Conservation (phyloP, 2,329 filamentous ascomycete genomes). For the Fusarium brachygibbosum region DNA sequence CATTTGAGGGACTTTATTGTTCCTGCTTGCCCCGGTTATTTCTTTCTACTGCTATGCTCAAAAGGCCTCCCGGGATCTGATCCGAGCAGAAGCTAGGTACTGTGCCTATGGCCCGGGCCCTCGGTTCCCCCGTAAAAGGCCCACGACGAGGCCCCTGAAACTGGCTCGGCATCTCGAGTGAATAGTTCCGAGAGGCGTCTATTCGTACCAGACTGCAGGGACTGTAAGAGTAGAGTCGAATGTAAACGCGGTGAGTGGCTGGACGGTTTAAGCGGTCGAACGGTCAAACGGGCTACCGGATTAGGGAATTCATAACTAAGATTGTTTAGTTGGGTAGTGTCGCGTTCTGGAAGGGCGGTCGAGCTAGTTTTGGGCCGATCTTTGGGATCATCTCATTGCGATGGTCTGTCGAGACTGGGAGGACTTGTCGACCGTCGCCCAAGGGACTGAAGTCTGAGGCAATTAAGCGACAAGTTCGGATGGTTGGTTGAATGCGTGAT, state of each 20-base stretch:
- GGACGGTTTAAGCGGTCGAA: conserved; percentile 21
- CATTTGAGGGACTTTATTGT: conserved; percentile 39
- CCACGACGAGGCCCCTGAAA: conserved; percentile 32
- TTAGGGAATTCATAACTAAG: conserved; percentile 27
- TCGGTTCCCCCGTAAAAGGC: conserved; percentile 36
- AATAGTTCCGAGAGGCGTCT: conserved; percentile 8
- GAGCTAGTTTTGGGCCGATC: conserved; percentile 26
- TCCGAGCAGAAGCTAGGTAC: conserved; percentile 10
- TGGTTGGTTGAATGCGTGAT: conserved; percentile 1
- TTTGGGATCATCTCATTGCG: conserved; percentile 28
- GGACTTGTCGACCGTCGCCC: not conserved
- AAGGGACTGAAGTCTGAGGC: conserved; percentile 3
- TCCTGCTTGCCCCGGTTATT: conserved; percentile 15
- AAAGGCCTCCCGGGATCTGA: conserved; percentile 16
- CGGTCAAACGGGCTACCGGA: conserved; percentile 33
- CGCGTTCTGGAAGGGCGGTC: conserved; percentile 44
- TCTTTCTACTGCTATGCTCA: not conserved
- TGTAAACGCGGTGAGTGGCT: conserved; percentile 23
- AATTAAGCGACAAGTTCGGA: conserved; percentile 19
- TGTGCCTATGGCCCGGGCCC: conserved; percentile 20
- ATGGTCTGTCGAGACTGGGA: conserved; percentile 1
- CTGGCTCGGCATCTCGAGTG: conserved; percentile 13
- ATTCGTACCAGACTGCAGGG: conserved; percentile 1
- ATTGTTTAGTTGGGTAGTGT: conserved; percentile 2
- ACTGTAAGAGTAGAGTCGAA: not conserved